Evolutionary conservation across 495 filamentous ascomycete species (phyloP), one percentile per base, ranked within the genome.

Genomic region (Neurospora sp.): DNA sequence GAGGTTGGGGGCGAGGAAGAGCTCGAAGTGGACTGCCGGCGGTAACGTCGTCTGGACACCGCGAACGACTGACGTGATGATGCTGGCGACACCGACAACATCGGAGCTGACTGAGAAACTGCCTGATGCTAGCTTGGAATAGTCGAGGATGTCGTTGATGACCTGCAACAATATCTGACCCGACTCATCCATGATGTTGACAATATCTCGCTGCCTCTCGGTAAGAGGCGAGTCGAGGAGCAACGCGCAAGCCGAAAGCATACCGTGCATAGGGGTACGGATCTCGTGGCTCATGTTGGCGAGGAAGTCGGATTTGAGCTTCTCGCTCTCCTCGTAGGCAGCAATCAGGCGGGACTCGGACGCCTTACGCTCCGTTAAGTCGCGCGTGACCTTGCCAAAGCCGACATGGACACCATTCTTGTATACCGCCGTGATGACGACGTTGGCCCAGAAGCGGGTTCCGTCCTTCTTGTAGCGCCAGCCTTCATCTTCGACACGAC

Each of bases 381-480:
- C 89, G 12, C 89, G 85, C 0, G 89, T 91, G 39, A 91, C 88
- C 77, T 91, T 91, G 75, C 86, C 86, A 69, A 90, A 91, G 35
- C 89, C 89, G 23, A 90, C 84, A 72, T 90, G 88, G 23, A 85
- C 84, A 59, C 85, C 87, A 48, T 85, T 82, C 69, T 87, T 84
- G 71, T 87, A 88, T 46, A 91, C 84, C 5, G 89, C 83, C 2
- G 89, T 89, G 81, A 91, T 90, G 78, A 88, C 83, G 35, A 91
- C 89, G 74, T 90, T 91, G 41, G 89, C 89, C 89, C 89, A 91
- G 77, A 91, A 91, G 18, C 87, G 85, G 7, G 78, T 83, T 3
- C 89, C 89, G 77, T 91, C 88, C 75, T 88, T 87, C 10, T 85
- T 85, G 75, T 90, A 90, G 12, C 89, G 86, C 89, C 89, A 91